Percentiles rank a stretch among this genome's conserved stretches.
phyloP scores from a whole-genome alignment of 805 yeast species.

The Ogataea populi-albae region DNA sequence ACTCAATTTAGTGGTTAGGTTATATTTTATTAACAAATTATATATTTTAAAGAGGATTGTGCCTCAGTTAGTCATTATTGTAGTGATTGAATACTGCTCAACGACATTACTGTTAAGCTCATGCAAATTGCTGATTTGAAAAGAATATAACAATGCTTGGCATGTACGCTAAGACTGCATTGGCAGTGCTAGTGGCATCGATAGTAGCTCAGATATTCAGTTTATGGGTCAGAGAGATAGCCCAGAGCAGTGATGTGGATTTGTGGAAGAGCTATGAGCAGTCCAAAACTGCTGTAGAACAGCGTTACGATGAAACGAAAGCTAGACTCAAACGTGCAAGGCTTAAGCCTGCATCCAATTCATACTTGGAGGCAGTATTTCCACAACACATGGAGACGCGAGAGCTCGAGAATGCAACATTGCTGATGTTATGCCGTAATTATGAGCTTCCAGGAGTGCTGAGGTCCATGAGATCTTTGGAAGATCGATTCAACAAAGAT shows the following conservation, averaged over 20 bases:
- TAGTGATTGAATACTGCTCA: too few relatives aligned
- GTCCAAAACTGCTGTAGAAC: slow-evolving; percentile 7
- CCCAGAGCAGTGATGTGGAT: slow-evolving; percentile 6
- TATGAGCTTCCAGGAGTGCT: slow-evolving; percentile 74
- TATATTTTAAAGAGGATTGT: too few relatives aligned
- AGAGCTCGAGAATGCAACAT: slow-evolving; percentile 73
- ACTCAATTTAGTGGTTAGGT: too few relatives aligned
- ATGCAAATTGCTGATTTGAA: too few relatives aligned
- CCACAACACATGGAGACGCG: slow-evolving; percentile 16
- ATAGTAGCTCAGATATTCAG: slow-evolving; percentile 3
- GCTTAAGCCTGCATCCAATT: slow-evolving; percentile 39
- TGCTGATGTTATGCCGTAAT: slow-evolving; percentile 85
- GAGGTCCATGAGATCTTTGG: slow-evolving; percentile 70
- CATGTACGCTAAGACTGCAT: too few relatives aligned
- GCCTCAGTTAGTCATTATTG: too few relatives aligned
- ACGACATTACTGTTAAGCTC: too few relatives aligned
- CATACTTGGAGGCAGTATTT: slow-evolving; percentile 33
- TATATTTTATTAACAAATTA: too few relatives aligned
- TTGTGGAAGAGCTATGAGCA: slow-evolving; percentile 12
- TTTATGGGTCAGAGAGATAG: not conserved
- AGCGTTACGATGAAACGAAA: slow-evolving; percentile 13
- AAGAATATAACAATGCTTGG: too few relatives aligned
- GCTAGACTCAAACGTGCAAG: slow-evolving; percentile 14
- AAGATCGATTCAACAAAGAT: slow-evolving; percentile 67
- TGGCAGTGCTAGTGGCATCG: too few relatives aligned